Base-by-base conservation (phyloP, 2,329 filamentous ascomycete species). In the Ustulina deusta region DNA sequence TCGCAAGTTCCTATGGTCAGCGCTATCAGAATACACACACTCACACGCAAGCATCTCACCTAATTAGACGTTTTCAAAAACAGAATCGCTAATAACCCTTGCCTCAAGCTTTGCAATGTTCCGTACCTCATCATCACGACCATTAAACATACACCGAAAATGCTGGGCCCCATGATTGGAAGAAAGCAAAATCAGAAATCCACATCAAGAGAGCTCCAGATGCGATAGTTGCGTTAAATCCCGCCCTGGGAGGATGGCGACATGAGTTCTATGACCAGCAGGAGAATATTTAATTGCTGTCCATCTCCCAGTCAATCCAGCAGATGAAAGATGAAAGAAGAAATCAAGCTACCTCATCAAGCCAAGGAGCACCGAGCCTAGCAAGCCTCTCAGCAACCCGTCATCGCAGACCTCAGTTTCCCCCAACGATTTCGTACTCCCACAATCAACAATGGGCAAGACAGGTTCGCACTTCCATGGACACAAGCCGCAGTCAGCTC, bases 101-200 rank as follows among this genome's bases (percentile, higher is more conserved):
- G 15, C 6, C 38, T 32, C 38, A 17, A 40, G 17, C 13, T 40
- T 4, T 40, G 15, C 38, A 40, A 40, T 3, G 15, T 17, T 32
- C 29, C 4, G 29, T 32, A 32, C 38, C 38, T 42, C 38, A 42
- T 6, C 38, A 42, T 15, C 1, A 15, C 6, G 38, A n/a, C 38
- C 17, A 6, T 4, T 6, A n/a, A 17, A n/a, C n/a, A n/a, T n/a
- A n/a, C n/a, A n/a, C n/a, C n/a, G 32, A 57, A 9, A 22, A 17
- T 10, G 7, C 10, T 15, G 2, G 9, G 22, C 11, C 1, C 20
- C 3, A 13, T 29, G 7, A 52, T 48, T 64, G 62, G 55, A 11
- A 13, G 55, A 46, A 29, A 10, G 9, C 55, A 52, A 59, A 64
- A 54, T 29, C 46, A 38, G 36, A 54, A 38, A 25, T 17, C 6